phyloP scores from a whole-genome alignment of 331 rosid genomes.

The Acacia concinna region DNA sequence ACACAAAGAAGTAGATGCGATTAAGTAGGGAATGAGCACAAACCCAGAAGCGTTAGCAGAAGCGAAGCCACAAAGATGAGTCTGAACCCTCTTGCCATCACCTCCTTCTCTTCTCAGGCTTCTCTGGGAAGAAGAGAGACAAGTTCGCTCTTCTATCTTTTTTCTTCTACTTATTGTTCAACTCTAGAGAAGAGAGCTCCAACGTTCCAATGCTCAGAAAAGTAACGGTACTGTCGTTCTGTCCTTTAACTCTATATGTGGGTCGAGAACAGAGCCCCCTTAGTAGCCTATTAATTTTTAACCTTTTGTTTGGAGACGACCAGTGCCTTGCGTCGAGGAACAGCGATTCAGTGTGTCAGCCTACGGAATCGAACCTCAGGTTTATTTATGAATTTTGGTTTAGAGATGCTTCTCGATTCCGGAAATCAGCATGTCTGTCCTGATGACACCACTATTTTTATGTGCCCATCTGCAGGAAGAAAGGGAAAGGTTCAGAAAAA shows the following conservation, averaged over 20 bases:
- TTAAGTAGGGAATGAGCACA: constrained; percentile 37
- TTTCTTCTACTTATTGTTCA: background rate
- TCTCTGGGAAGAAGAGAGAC: background rate
- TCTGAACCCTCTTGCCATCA: constrained; percentile 46
- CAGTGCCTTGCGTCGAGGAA: background rate
- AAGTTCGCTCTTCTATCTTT: constrained; percentile 19
- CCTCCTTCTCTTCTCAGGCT: constrained; percentile 8
- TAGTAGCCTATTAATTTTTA: background rate
- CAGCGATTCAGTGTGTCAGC: constrained; percentile 44
- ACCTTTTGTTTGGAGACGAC: background rate
- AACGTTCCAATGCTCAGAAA: constrained; percentile 33
- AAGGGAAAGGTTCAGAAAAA: background rate
- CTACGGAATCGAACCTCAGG: constrained; percentile 51
- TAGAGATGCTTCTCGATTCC: constrained; percentile 52
- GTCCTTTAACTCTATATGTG: background rate
- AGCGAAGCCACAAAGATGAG: constrained; percentile 45
- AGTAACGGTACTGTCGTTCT: constrained; percentile 41
- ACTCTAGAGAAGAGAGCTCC: background rate
- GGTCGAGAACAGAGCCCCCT: background rate
- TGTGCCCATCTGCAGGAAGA: background rate
- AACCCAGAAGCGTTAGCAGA: constrained; percentile 64
- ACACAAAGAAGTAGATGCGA: background rate
- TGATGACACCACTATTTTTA: constrained; percentile 35
- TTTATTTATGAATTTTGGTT: constrained; percentile 37
- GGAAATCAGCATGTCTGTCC: constrained; percentile 46